Evolutionary conservation across 371 early-diverging fungal species (phyloP), one percentile per base, ranked within the genome.

Genomic region (Mucor piriformis): DNA sequence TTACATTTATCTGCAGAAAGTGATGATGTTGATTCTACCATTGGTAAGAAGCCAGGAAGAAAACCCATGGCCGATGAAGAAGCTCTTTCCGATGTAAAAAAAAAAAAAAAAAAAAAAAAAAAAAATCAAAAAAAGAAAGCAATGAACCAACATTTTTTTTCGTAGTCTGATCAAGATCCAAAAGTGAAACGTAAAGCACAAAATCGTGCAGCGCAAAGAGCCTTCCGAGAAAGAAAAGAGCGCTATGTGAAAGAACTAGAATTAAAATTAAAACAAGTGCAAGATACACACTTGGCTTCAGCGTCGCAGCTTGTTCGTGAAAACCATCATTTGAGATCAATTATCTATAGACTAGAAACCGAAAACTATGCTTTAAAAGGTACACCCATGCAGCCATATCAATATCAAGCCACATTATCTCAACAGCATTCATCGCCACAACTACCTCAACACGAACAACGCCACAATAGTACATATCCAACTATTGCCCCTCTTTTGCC

Each of bases 131-230:
- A n/a, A n/a, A 1, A 13, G 27, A 29, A 10, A 34, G 47, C 29
- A 3, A 61, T 47, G 27, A 24, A 35, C 43, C 40, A 24, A 49
- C 3, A n/a, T 38, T 16, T 15, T 20, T 42, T 35, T 15, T 42
- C 25, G 37, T 54, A 76, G 71, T 63, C 62, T 34, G 80, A 79
- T 44, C 72, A 70, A 40, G 80, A 79, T 50, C 69, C 73, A 1
- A 79, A 71, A 51, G 59, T 74, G 47, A 90, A 90, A 66, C 83
- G 91, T 42, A 87, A 87, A 15, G 90, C 87, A 6, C 90, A 91
- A 64, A 91, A 91, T 51, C 73, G 91, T 18, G 89, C 88, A 3
- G 91, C 91, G 2, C 91, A 90, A 70, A 70, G 90, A 25, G 91
- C 91, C 0, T 90, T 90, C 59, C 72, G 91, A 38, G 88, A 91